Evolutionary conservation across 352 stramenopile species (phyloP), one percentile per base, ranked within the genome.

Genomic region (Phytophthora aleatoria): DNA sequence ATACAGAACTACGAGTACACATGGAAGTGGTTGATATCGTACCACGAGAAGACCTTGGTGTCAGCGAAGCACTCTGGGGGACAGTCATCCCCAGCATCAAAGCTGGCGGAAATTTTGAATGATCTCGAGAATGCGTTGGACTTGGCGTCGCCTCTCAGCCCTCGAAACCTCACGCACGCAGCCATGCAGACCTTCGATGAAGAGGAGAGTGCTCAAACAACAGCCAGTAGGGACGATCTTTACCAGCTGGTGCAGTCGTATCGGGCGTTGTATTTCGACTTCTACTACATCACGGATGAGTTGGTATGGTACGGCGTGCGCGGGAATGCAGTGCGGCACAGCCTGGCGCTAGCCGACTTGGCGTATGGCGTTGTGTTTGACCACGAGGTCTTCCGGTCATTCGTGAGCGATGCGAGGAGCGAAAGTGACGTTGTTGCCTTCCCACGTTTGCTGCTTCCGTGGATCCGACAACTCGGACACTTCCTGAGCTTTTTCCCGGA

Each of bases 251-350:
- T 93, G 56, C 85, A 91, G 30, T 88, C 79, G 26, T 96, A 93
- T 68, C 87, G 85, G 3, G 83, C 84, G 48, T 59, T 96, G 39
- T 96, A 94, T 68, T 96, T 96, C 49, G 87, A 96, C 60, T 96
- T 96, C 48, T 96, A 93, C 75, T 96, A 96, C 80, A 94, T 96
- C 71, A 96, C 85, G 11, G 87, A 96, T 69, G 87, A 96, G 59
- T 68, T 96, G 33, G 83, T 94, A 39, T 96, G 85, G 87, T 92
- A 94, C 57, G 87, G 85, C 13, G 86, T 96, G 49, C 87, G 87
- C 7, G 81, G 87, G 36, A 94, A 92, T 72, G 83, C 85, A 5
- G 83, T 91, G 30, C 84, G 87, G 7, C 87, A 93, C 57, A 93
- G 83, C 28, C 71, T 96, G 28, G 88, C 89, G 64, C 74, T 96